A percentile compares a stretch with the other conserved stretches of the same genome.
These are phyloP conservation scores for Emmonsiellopsis sp. DNA, from an alignment of 2,329 filamentous ascomycete species.

Conservation along the genomic window DNA sequence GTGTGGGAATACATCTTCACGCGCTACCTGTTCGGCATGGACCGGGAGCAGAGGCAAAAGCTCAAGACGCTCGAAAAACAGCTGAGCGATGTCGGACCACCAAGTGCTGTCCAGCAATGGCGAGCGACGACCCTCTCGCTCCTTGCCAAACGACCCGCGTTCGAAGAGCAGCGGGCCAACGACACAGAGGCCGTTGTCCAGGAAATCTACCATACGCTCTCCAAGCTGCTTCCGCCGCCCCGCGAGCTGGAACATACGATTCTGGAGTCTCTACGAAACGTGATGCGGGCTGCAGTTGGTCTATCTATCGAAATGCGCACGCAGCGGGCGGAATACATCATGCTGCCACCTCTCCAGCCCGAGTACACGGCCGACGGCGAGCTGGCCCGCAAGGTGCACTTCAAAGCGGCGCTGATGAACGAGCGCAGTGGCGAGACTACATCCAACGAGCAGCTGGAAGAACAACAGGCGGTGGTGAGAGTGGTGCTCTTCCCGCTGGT, in stretches of 20 bases:
- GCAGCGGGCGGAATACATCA: slow-evolving; percentile 94
- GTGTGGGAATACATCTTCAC: slow-evolving; percentile 99
- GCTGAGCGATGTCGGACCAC: slow-evolving; percentile 76
- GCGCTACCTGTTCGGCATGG: slow-evolving; percentile 96
- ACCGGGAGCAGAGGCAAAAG: slow-evolving; percentile 93
- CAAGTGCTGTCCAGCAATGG: slow-evolving; percentile 90
- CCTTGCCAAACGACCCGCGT: slow-evolving; percentile 69
- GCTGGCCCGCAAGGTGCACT: slow-evolving; percentile 73
- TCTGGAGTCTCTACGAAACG: slow-evolving; percentile 71
- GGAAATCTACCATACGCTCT: slow-evolving; percentile 76
- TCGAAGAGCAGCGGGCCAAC: slow-evolving; percentile 69
- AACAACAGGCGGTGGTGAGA: slow-evolving; percentile 66
- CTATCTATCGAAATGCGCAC: slow-evolving; percentile 95
- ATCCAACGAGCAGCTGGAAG: slow-evolving; percentile 73
- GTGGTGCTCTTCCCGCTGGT: slow-evolving; percentile 93
- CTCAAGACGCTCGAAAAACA: slow-evolving; percentile 93
- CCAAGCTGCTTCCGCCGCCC: slow-evolving; percentile 77
- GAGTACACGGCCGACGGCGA: slow-evolving; percentile 93
- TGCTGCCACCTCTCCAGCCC: slow-evolving; percentile 89
- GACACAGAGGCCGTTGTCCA: slow-evolving; percentile 95
- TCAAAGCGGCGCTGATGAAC: slow-evolving; percentile 92
- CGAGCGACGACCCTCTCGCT: slow-evolving; percentile 89
- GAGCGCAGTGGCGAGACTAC: slow-evolving; percentile 65
- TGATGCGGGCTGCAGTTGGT: slow-evolving; percentile 79
- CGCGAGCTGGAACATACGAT: slow-evolving; percentile 71